Evolutionary conservation across 352 stramenopile genomes (phyloP), one percentile per base, ranked within the genome.

Genomic region (Globisporangium viniferum): DNA sequence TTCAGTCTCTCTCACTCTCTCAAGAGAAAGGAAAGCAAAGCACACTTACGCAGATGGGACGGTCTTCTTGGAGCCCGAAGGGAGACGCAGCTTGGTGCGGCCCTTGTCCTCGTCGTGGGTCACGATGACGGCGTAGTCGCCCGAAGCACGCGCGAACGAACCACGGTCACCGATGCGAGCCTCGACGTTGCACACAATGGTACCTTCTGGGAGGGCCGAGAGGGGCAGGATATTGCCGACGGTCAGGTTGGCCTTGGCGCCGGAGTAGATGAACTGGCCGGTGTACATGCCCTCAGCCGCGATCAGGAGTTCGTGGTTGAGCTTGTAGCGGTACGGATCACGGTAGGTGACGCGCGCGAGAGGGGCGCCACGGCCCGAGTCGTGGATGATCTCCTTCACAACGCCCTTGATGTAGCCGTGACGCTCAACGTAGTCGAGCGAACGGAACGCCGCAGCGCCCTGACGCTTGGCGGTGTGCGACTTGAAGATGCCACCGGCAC

Each of bases 111-210:
- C 95, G 80, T 99, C 97, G 84, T 99, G 97, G 68, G 94, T 93
- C 75, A 99, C 97, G 67, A 99, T 98, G 71, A 99, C 97, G 66
- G 95, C 97, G 90, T 99, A 99, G 84, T 98, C 93, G 67, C 98
- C 98, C 72, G 97, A 99, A 72, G 90, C 95, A 75, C 96, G 94
- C 44, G 96, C 97, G 79, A 99, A 98, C 66, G 88, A 91, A 68
- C 98, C 98, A 66, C 97, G 93, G 87, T 99, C 97, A 68, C 98
- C 98, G 57, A 96, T 88, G 70, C 92, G 84, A 62, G 85, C 80
- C 88, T 99, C 98, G 44, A 99, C 88, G 86, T 99, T 99, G 95
- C 97, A 99, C 51, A 99, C 92, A 71, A 99, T 98, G 76, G 98
- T 99, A 94, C 98, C 97, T 90, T 99, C 97, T 46, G 98, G 97